Percentiles rank a stretch among this genome's conserved stretches.
phyloP scores from a whole-genome alignment of 805 yeast genomes.

The Saturnispora sekii region DNA sequence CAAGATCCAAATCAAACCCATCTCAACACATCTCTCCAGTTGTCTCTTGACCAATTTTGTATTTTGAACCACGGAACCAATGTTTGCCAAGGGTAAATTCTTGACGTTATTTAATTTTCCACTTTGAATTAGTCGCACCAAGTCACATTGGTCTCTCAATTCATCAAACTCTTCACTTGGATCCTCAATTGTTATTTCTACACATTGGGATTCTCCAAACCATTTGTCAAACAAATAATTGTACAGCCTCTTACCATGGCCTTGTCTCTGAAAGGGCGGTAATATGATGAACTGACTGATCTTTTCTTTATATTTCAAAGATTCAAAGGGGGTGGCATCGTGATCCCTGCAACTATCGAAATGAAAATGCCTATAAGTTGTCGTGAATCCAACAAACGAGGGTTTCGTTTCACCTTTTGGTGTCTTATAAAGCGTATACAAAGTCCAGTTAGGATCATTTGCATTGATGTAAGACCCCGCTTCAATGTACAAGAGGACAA shows the following conservation, averaged over 20 bases:
- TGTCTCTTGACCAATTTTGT: conserved; percentile 52
- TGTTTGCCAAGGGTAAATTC: conserved; percentile 18
- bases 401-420: conserved; percentile 25
- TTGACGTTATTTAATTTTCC: conserved; percentile 23
- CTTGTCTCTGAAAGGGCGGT: conserved; percentile 72
- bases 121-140: conserved; percentile 36
- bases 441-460: conserved; percentile 70
- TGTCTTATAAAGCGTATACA: conserved; percentile 44
- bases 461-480: conserved; percentile 86
- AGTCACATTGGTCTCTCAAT: conserved; percentile 74
- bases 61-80: conserved; percentile 35
- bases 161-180: conserved; percentile 91
- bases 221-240: conserved; percentile 44
- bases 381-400: conserved; percentile 67
- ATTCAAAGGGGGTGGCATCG: conserved; percentile 26
- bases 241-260: conserved; percentile 66
- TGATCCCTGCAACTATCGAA: conserved; percentile 40
- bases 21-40: conserved; percentile 66
- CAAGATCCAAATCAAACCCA: conserved; percentile 44
- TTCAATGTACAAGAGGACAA: conserved; percentile 79
- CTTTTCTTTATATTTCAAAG: conserved; percentile 43
- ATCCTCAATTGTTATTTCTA: conserved; percentile 84
- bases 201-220: conserved; percentile 40
- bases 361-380: conserved; percentile 77
- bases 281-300: conserved; percentile 80